Conservation (phyloP, 805 yeast species). For the Kockiozyma suomiensis region DNA sequence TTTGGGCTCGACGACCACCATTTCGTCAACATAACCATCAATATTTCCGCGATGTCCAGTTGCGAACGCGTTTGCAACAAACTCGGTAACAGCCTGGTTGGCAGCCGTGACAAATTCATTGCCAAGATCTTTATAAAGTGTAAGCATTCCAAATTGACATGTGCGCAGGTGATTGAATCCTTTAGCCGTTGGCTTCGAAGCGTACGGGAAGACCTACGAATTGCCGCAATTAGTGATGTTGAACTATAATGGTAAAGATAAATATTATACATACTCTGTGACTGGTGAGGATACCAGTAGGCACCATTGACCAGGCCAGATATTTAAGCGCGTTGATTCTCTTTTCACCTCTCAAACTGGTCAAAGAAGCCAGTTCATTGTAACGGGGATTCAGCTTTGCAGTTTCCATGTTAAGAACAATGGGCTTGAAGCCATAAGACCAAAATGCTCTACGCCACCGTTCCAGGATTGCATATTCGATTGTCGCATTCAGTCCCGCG, state of each 20-base stretch:
- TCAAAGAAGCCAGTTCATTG: slow-evolving; percentile 14
- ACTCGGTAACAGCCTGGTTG: slow-evolving; percentile 12
- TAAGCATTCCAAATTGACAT: slow-evolving; percentile 32
- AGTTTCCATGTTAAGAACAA: slow-evolving; percentile 32
- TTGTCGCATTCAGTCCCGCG: slow-evolving; percentile 18
- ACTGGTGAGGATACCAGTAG: slow-evolving; percentile 37
- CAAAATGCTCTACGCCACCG: slow-evolving; percentile 39
- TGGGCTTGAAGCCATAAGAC: slow-evolving; percentile 39
- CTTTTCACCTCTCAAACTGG: slow-evolving; percentile 12
- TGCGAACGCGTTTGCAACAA: slow-evolving; percentile 9
- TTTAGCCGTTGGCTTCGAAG: slow-evolving; percentile 19
- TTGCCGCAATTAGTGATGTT: no score
- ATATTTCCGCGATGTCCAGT: slow-evolving; percentile 15
- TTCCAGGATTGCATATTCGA: slow-evolving; percentile 32
- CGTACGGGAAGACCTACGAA: slow-evolving; percentile 36
- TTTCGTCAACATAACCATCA: slow-evolving; percentile 8
- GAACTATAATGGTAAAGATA: no score
- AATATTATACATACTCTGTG: slow-evolving; percentile 26
- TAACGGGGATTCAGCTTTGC: slow-evolving; percentile 31
- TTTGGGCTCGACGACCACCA: slow-evolving; percentile 18
- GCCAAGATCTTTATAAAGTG: slow-evolving; percentile 34
- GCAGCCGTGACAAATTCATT: slow-evolving; percentile 26
- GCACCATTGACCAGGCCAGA: slow-evolving; percentile 38
- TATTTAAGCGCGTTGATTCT: slow-evolving; percentile 17
- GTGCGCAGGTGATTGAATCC: slow-evolving; percentile 24